Conservation (phyloP, 2,329 filamentous ascomycete species). For the Neonectria neomacrospora region DNA sequence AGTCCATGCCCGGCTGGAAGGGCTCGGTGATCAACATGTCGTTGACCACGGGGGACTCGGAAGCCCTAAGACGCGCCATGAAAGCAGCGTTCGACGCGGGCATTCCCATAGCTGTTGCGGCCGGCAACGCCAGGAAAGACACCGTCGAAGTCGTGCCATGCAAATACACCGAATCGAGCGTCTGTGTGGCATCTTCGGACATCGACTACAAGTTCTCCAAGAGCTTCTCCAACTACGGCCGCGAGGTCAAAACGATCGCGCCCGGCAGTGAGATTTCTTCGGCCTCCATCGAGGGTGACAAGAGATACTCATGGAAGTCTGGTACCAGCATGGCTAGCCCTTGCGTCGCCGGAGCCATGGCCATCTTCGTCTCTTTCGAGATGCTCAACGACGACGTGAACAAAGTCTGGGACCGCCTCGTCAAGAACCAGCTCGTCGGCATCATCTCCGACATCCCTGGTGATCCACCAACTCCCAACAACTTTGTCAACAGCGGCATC, state of each 20-base stretch:
- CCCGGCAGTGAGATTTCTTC: neutral
- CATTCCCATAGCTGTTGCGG: conserved; percentile 20
- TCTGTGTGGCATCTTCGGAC: conserved; percentile 1
- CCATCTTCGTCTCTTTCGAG: conserved; percentile 2
- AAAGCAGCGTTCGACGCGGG: neutral
- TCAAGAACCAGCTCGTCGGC: neutral
- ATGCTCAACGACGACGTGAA: neutral
- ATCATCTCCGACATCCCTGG: neutral
- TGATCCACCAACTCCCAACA: neutral
- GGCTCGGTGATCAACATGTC: conserved; percentile 18
- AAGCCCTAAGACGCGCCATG: neutral
- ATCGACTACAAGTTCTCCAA: neutral
- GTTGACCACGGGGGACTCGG: neutral
- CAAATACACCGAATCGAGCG: neutral
- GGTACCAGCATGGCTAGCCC: conserved; percentile 15
- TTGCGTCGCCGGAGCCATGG: conserved; percentile 11
- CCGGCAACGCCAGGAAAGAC: neutral
- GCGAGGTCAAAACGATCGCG: neutral
- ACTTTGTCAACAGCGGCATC: neutral
- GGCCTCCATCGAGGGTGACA: neutral
- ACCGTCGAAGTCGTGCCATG: neutral
- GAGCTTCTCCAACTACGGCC: neutral
- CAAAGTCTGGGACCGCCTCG: neutral
- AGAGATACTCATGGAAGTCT: neutral
- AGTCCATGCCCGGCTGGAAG: too few species aligned